Evolutionary conservation across 169 alveolate species (phyloP).

Genomic region (Miamiensis avidus): DNA sequence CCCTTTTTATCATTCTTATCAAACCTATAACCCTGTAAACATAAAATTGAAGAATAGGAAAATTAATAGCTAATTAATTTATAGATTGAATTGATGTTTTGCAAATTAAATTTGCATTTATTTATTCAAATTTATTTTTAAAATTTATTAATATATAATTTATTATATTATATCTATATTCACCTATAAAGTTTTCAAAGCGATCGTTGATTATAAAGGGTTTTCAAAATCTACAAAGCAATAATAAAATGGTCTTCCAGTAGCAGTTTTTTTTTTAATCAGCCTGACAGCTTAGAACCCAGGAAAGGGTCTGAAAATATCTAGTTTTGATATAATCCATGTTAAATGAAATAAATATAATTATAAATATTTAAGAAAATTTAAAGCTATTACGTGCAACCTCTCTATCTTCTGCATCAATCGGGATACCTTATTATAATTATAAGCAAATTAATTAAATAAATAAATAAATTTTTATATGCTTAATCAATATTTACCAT

Average conservation of each 20-base stretch:
- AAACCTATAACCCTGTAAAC: slow-evolving; percentile 44
- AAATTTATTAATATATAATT: not conserved
- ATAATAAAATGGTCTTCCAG: slow-evolving; percentile 40
- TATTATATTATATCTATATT: not conserved
- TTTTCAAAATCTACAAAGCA: slow-evolving; percentile 48
- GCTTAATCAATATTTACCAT: slow-evolving; percentile 16
- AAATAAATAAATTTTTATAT: not conserved
- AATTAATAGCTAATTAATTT: too few species aligned
- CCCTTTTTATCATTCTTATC: slow-evolving; percentile 47
- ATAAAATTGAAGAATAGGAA: not conserved
- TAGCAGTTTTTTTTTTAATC: slow-evolving; percentile 26
- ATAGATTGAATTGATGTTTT: not conserved
- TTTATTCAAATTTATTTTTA: not conserved
- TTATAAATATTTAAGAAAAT: too few species aligned
- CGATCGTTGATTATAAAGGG: slow-evolving; percentile 29
- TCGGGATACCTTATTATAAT: slow-evolving; percentile 29
- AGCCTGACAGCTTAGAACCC: slow-evolving; percentile 38
- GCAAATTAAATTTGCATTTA: not conserved
- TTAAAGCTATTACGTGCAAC: slow-evolving; percentile 54
- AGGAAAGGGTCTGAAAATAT: slow-evolving; percentile 47
- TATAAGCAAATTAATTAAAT: not conserved
- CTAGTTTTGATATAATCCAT: too few species aligned
- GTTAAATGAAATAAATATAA: too few species aligned
- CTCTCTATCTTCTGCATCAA: slow-evolving; percentile 40
- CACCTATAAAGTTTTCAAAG: slow-evolving; percentile 39